Evolutionary conservation across 768 basidiomycete species (phyloP).

Genomic region (Dictyophora rubrovolvata): DNA sequence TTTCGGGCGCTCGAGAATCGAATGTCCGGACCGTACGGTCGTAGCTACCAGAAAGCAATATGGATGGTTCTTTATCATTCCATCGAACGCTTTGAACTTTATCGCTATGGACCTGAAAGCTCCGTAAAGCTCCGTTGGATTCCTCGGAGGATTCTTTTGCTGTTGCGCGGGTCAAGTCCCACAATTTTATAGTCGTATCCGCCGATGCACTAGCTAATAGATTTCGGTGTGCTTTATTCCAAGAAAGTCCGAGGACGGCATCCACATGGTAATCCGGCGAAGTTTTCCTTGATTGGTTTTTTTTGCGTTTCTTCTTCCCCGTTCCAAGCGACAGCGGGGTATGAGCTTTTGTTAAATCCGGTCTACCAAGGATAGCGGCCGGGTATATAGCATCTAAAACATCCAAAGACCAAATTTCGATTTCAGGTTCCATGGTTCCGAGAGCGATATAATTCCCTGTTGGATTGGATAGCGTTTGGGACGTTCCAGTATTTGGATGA

Average conservation of each 20-base stretch:
- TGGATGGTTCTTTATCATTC: constrained; percentile 82
- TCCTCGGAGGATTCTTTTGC: constrained; percentile 31
- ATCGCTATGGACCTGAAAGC: constrained; percentile 79
- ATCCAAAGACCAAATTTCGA: constrained; percentile 98
- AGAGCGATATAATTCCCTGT: constrained; percentile 89
- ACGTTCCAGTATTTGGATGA: constrained; percentile 44
- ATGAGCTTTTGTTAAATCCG: constrained; percentile 72
- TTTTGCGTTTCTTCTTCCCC: constrained; percentile 94
- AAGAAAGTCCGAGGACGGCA: constrained; percentile 84
- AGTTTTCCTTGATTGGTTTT: constrained; percentile 53
- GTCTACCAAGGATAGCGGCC: constrained; percentile 80
- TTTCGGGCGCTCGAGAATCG: constrained; percentile 75
- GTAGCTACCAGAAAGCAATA: constrained; percentile 86
- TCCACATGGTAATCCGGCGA: constrained; percentile 79
- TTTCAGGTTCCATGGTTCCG: constrained; percentile 93
- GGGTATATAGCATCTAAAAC: constrained; percentile 92
- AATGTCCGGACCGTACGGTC: constrained; percentile 94
- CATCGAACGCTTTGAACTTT: constrained; percentile 96
- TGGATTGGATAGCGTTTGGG: constrained; percentile 20
- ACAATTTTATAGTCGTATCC: constrained; percentile 92
- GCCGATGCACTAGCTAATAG: constrained; percentile 87
- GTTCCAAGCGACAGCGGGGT: constrained; percentile 74
- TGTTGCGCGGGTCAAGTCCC: constrained; percentile 77
- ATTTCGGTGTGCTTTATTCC: constrained; percentile 87
- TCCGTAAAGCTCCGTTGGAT: constrained; percentile 60